phyloP scores from a whole-genome alignment of 1,284 basidiomycete genomes.

The Ganoderma meredithae region DNA sequence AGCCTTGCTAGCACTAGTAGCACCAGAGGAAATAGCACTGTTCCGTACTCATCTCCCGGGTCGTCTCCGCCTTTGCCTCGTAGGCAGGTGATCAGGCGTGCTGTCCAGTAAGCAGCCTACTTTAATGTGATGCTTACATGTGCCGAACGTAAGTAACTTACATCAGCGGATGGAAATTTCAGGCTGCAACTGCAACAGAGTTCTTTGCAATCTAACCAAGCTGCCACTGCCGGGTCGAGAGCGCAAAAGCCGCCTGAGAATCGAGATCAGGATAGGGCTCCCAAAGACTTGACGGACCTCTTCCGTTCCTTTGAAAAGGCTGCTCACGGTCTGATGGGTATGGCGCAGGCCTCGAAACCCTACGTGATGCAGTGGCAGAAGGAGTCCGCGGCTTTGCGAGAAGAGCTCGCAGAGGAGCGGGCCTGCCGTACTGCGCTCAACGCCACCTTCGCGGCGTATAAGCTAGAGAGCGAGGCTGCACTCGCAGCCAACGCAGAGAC shows the following conservation, averaged over 20 bases:
- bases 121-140: neutral
- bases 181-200: neutral
- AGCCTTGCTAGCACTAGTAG: neutral
- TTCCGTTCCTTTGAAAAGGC: neutral
- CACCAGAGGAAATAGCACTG: neutral
- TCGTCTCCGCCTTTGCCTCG: neutral
- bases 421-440: neutral
- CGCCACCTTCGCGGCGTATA: neutral
- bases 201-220: neutral
- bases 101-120: neutral
- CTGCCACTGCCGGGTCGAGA: neutral
- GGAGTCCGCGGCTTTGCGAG: neutral
- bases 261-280: neutral
- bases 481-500: constrained; percentile 12
- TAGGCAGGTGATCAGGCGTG: neutral
- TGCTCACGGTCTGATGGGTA: neutral
- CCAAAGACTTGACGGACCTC: neutral
- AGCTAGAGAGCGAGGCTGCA: neutral
- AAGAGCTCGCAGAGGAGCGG: constrained; percentile 12
- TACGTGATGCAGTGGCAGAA: neutral
- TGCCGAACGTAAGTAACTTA: neutral
- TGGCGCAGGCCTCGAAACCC: neutral
- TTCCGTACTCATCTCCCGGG: neutral
- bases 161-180: neutral
- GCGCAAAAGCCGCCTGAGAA: neutral